These are phyloP conservation scores for Cudoniella acicularis DNA, from an alignment of 495 filamentous ascomycete species.

Conservation along the genomic window DNA sequence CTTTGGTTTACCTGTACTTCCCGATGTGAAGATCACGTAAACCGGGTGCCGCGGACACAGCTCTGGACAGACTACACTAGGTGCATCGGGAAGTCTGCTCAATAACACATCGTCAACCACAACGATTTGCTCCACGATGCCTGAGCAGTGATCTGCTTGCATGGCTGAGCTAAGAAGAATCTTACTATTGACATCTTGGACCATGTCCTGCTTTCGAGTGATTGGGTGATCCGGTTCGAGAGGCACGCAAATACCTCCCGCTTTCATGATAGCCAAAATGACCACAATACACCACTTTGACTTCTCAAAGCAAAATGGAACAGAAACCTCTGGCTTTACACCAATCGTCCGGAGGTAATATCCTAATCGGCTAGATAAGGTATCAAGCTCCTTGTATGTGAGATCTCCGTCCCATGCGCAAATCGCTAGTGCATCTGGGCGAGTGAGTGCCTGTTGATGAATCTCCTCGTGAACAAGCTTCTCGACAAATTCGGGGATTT, in stretches of 20 bases:
- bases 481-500: background rate
- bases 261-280: conserved; percentile 36
- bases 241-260: conserved; percentile 44
- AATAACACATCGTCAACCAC: background rate
- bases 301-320: conserved; percentile 36
- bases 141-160: background rate
- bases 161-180: background rate
- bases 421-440: conserved; percentile 19
- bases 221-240: conserved; percentile 42
- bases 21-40: conserved; percentile 52
- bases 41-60: background rate
- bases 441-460: background rate
- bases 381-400: conserved; percentile 25
- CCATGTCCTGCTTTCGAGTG: background rate
- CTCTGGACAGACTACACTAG: background rate
- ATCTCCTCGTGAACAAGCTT: background rate
- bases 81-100: background rate
- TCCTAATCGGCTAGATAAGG: background rate
- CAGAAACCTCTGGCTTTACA: background rate
- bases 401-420: conserved; percentile 35
- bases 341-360: background rate
- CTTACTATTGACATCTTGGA: conserved; percentile 7
- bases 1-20: conserved; percentile 46
- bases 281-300: conserved; percentile 37
- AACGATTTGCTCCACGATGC: background rate